These are phyloP conservation scores for Bertia moriformis DNA, from an alignment of 2,329 filamentous ascomycete species.

Conservation along the genomic window DNA sequence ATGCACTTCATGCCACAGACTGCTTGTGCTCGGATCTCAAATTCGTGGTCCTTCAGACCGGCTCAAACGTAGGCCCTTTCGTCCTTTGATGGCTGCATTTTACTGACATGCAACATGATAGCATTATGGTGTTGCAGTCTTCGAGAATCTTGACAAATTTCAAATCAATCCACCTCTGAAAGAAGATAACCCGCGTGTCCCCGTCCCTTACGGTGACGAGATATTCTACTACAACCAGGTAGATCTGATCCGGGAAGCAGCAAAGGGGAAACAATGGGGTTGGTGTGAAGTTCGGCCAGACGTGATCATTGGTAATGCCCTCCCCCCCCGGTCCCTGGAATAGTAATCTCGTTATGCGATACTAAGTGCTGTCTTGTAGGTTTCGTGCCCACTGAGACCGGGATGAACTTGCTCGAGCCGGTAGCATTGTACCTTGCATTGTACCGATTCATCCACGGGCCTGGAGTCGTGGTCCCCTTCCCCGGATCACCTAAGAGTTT, in stretches of 20 bases:
- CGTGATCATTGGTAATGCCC: constrained; percentile 15
- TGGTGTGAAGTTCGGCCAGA: constrained; percentile 28
- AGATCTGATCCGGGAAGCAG: constrained; percentile 18
- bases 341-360: neutral
- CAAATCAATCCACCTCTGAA: constrained; percentile 17
- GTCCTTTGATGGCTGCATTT: no score
- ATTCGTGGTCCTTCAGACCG: constrained; percentile 24
- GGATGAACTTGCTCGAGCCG: constrained; percentile 23
- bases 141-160: constrained; percentile 11
- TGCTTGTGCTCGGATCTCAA: constrained; percentile 17
- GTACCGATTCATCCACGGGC: constrained; percentile 18
- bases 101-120: constrained; percentile 10
- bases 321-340: no score
- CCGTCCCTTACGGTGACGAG: constrained; percentile 21
- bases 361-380: constrained; percentile 10
- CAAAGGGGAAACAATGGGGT: constrained; percentile 22
- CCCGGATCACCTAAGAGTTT: constrained; percentile 18
- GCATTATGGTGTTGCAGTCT: constrained; percentile 12
- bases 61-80: constrained; percentile 22
- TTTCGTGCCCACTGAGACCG: constrained; percentile 24
- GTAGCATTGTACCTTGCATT: constrained; percentile 20
- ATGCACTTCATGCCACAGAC: constrained; percentile 21
- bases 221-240: constrained; percentile 31
- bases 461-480: constrained; percentile 16
- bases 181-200: constrained; percentile 22